Base-by-base conservation (phyloP, 1,139 yeast genomes). In the Kurtzmaniella natalensis region DNA sequence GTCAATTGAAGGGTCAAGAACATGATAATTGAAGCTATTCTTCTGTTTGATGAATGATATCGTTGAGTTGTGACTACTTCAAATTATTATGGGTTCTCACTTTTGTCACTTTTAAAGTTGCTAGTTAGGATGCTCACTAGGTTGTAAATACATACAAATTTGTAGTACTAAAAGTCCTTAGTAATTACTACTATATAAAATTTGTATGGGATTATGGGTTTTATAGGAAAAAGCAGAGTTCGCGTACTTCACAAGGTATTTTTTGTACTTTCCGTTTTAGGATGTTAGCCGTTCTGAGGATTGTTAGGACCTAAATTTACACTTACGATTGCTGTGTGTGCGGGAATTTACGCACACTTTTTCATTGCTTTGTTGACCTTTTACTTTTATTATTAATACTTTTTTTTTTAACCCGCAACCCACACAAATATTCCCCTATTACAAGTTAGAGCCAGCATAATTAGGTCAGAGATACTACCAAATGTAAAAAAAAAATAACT, bases 291-390 rank as follows among this genome's bases (percentile, higher is more conserved):
- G 45, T 43, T 37, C 48, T 43, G 40, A 37, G 32, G 37, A 39
- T 33, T 46, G 47, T 46, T 48, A 48, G 55, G 47, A 46, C 50
- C 38, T 38, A 33, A 15, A 40, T 38, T 47, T 48, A 48, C 53
- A 32, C 48, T 27, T 17, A 31, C 32, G 18, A n/a, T 15, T 18
- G 21, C 32, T 10, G 21, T 33, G 20, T 35, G 31, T 37, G 33
- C 38, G 30, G 38, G 22, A 34, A 35, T 27, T 34, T 38, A 38
- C 41, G 31, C 38, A 31, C 35, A 31, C 35, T 28, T 18, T n/a
- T n/a, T n/a, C n/a, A n/a, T n/a, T n/a, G n/a, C 31, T 28, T 25
- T 29, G 28, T 33, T 23, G 26, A 23, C 26, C n/a, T n/a, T n/a
- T n/a, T n/a, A n/a, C n/a, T n/a, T n/a, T n/a, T n/a, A n/a, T 20